A percentile compares a stretch with the other conserved stretches of the same genome.
Conservation (phyloP, 2,329 filamentous ascomycete species). For the Colletotrichum magnum region DNA sequence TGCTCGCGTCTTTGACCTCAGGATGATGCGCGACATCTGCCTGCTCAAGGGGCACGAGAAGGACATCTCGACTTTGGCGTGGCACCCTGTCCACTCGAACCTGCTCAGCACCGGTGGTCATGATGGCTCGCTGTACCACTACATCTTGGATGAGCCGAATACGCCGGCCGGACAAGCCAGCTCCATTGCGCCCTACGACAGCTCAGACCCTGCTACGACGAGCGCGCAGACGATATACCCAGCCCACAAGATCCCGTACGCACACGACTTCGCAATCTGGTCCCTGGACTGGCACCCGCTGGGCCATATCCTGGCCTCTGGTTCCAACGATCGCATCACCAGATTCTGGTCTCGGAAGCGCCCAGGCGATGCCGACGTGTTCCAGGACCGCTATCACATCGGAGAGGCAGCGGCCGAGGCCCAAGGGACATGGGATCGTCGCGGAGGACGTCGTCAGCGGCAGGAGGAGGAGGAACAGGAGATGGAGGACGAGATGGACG, state of each 20-base stretch:
- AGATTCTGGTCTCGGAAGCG: constrained; percentile 95
- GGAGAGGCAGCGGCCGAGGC: constrained; percentile 94
- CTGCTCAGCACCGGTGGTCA: constrained; percentile 91
- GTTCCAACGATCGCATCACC: constrained; percentile 96
- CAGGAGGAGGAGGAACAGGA: constrained; percentile 96
- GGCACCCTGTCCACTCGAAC: constrained; percentile 93
- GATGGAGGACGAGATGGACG: constrained; percentile 92
- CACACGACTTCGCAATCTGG: constrained; percentile 97
- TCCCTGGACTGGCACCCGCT: constrained; percentile 98
- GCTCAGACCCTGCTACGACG: constrained; percentile 81
- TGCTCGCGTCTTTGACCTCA: constrained; percentile 91
- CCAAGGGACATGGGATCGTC: constrained; percentile 92
- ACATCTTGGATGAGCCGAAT: constrained; percentile 95
- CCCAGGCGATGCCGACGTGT: constrained; percentile 87
- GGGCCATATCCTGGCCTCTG: constrained; percentile 94
- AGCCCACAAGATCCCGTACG: constrained; percentile 87
- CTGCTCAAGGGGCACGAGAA: constrained; percentile 96
- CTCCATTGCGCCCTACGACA: constrained; percentile 87
- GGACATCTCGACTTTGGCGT: constrained; percentile 91
- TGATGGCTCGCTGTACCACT: constrained; percentile 92
- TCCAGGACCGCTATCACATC: constrained; percentile 95
- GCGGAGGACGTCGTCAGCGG: constrained; percentile 81
- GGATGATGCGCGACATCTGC: constrained; percentile 98
- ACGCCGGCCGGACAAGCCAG: constrained; percentile 80
- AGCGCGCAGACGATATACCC: constrained; percentile 93